Evolutionary conservation across 1,284 basidiomycete genomes (phyloP).

Genomic region (Pseudozyma flocculosa): DNA sequence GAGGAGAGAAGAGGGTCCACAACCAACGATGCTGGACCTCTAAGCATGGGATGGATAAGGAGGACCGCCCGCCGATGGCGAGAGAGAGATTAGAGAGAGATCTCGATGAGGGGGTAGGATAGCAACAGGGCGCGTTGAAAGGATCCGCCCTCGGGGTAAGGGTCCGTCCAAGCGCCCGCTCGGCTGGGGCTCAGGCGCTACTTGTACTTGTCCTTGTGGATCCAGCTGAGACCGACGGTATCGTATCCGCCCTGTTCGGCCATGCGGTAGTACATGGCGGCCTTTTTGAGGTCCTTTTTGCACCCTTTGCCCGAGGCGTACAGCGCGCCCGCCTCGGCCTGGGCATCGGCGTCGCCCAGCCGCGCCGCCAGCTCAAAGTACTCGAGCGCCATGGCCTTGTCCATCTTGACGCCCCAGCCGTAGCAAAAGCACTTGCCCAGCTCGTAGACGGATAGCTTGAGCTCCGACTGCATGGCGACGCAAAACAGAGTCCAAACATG

Average conservation of each 20-base stretch:
- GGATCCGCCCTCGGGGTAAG: no score
- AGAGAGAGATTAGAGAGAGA: no score
- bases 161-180: no score
- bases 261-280: constrained; percentile 83
- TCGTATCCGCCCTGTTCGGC: constrained; percentile 62
- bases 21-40: no score
- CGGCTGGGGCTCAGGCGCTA: no score
- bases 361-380: constrained; percentile 81
- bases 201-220: constrained; percentile 52
- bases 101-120: no score
- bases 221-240: constrained; percentile 51
- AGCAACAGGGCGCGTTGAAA: no score
- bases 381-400: constrained; percentile 66
- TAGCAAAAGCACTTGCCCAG: constrained; percentile 88
- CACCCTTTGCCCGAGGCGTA: constrained; percentile 76
- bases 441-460: constrained; percentile 85
- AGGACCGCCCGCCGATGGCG: no score
- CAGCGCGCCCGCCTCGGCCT: constrained; percentile 75
- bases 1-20: no score
- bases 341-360: constrained; percentile 81
- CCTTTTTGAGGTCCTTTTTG: constrained; percentile 81
- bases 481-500: no score
- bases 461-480: constrained; percentile 63
- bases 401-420: constrained; percentile 82
- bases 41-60: no score